These are phyloP conservation scores for Fusarium globosum DNA, from an alignment of 2,329 filamentous ascomycete genomes.

Conservation along the genomic window DNA sequence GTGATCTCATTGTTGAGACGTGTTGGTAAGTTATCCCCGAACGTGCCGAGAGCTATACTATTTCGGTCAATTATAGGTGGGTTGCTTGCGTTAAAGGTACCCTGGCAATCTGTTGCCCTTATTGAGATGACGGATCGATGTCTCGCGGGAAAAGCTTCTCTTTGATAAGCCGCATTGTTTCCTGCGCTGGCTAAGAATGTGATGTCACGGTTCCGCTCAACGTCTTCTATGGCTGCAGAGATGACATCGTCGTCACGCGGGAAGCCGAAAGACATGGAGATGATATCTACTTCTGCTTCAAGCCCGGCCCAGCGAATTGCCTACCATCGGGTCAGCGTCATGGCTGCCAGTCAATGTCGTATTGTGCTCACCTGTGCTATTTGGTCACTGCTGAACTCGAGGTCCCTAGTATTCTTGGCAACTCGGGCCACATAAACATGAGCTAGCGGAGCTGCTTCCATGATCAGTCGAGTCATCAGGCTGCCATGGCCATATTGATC, in stretches of 20 bases:
- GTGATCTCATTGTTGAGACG: not conserved
- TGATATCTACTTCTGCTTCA: rapidly evolving
- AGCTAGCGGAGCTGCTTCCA: not conserved
- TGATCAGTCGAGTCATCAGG: not conserved
- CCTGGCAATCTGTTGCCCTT: not conserved
- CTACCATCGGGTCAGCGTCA: too few relatives aligned
- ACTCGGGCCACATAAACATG: not conserved
- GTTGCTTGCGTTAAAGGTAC: rapidly evolving
- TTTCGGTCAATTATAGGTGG: rapidly evolving
- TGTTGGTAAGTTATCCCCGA: not conserved
- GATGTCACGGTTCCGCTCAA: rapidly evolving
- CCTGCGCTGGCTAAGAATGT: not conserved
- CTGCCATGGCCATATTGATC: not conserved
- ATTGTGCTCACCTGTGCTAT: not conserved
- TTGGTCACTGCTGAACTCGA: not conserved
- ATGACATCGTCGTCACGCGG: rapidly evolving
- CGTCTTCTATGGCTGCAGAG: not conserved
- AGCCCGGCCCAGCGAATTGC: rapidly evolving
- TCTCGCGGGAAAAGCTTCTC: not conserved
- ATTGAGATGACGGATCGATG: not conserved
- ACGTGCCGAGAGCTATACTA: rapidly evolving
- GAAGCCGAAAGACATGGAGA: not conserved
- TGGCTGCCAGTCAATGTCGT: too few relatives aligned
- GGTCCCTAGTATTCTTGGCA: rapidly evolving
- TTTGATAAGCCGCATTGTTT: not conserved